Evolutionary conservation across 2,329 filamentous ascomycete genomes (phyloP).

Genomic region (Claviceps sp.): DNA sequence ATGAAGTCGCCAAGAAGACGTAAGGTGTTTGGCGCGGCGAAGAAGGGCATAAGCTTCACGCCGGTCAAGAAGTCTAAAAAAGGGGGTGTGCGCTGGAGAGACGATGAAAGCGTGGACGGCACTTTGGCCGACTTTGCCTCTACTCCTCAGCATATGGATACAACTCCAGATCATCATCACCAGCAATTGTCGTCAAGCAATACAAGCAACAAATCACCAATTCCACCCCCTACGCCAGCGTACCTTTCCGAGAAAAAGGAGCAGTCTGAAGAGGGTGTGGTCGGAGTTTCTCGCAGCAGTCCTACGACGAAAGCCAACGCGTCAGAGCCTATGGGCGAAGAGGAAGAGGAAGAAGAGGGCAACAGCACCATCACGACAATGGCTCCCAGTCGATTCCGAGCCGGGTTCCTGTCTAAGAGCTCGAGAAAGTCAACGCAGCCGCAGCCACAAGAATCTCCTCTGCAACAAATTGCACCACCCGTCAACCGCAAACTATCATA

Average conservation of each 20-base stretch:
- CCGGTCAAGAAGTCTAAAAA: conserved; percentile 67
- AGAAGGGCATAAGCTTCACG: conserved; percentile 68
- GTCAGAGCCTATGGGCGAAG: conserved; percentile 28
- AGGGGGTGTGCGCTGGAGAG: conserved; percentile 80
- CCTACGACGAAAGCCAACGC: conserved; percentile 16
- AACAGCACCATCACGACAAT: conserved; percentile 11
- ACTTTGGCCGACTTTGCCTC: conserved; percentile 82
- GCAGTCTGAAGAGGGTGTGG: conserved; percentile 24
- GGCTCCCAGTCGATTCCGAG: conserved; percentile 62
- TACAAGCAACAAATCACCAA: conserved; percentile 15
- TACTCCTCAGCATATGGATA: conserved; percentile 58
- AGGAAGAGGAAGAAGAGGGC: conserved; percentile 12
- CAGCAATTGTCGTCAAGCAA: conserved; percentile 4
- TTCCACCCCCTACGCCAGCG: conserved; percentile 15
- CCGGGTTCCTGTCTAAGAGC: conserved; percentile 64
- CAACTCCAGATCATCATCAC: conserved; percentile 32
- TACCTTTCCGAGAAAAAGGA: conserved; percentile 11
- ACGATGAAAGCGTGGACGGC: conserved; percentile 73
- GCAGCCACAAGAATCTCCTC: conserved; percentile 46
- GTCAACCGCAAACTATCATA: conserved; percentile 45
- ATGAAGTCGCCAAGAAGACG: conserved; percentile 70
- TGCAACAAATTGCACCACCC: conserved; percentile 40
- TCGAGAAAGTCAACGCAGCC: conserved; percentile 24
- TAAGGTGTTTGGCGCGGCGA: conserved; percentile 43
- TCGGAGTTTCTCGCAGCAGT: conserved; percentile 42